These are phyloP conservation scores for Gautieria morchelliformis DNA, from an alignment of 768 basidiomycete species.

Conservation along the genomic window DNA sequence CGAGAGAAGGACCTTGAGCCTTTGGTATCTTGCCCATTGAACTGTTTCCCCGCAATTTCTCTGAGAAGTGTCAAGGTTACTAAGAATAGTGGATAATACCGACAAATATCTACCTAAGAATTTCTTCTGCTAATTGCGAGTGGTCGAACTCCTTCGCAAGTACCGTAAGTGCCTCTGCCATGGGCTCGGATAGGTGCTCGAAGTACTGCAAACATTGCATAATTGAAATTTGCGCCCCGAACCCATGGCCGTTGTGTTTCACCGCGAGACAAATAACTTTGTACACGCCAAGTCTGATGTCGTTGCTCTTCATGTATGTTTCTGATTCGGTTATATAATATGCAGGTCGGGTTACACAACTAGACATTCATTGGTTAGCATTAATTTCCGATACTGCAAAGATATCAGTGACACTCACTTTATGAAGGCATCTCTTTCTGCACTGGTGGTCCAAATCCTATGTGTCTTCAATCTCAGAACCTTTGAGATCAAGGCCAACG, in stretches of 20 bases:
- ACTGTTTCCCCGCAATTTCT: slow-evolving; percentile 72
- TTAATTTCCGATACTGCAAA: background rate
- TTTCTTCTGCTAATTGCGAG: slow-evolving; percentile 81
- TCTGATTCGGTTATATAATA: slow-evolving; percentile 84
- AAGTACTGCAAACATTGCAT: slow-evolving; percentile 89
- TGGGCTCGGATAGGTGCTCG: slow-evolving; percentile 88
- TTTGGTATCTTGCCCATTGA: slow-evolving; percentile 77
- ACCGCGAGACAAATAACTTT: slow-evolving; percentile 87
- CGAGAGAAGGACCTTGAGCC: slow-evolving; percentile 76
- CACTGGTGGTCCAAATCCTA: slow-evolving; percentile 83
- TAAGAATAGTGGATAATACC: background rate
- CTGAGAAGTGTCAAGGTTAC: slow-evolving; percentile 21
- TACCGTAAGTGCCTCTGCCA: slow-evolving; percentile 81
- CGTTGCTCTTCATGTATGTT: slow-evolving; percentile 71
- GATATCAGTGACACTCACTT: slow-evolving; percentile 40
- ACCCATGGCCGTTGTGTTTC: slow-evolving; percentile 78
- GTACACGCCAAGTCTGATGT: slow-evolving; percentile 68
- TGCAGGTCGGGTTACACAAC: slow-evolving; percentile 81
- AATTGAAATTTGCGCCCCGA: slow-evolving; percentile 81
- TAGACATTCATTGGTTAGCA: slow-evolving; percentile 19
- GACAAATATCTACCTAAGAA: slow-evolving; percentile 40
- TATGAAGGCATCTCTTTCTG: slow-evolving; percentile 80
- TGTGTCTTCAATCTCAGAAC: slow-evolving; percentile 59
- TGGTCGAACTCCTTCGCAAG: slow-evolving; percentile 84
- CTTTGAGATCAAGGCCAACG: slow-evolving; percentile 62